Percentiles rank a stretch among this genome's conserved stretches.
Evolutionary conservation across 768 basidiomycete genomes (phyloP).

Genomic region (Postia placenta): DNA sequence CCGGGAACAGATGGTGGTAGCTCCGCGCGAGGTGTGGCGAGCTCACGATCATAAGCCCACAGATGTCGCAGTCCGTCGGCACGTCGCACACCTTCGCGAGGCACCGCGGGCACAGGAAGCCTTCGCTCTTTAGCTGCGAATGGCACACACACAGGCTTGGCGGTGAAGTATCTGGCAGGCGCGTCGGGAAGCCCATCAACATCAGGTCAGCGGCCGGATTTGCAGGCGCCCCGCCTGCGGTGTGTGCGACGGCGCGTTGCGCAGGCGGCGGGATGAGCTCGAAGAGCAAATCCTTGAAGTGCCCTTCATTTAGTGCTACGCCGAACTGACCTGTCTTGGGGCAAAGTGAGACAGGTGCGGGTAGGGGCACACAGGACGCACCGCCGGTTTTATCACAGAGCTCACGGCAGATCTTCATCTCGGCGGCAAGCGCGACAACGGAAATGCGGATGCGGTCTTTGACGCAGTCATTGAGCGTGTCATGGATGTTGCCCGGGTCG

Average conservation of each 20-base stretch:
- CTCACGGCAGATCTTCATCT: conserved; percentile 96
- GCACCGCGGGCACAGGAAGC: conserved; percentile 94
- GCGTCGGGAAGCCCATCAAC: conserved; percentile 99
- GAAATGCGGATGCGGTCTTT: conserved; percentile 85
- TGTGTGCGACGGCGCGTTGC: conserved; percentile 50
- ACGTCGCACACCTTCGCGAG: conserved; percentile 93
- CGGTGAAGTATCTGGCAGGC: conserved; percentile 77
- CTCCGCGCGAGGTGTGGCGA: conserved; percentile 96
- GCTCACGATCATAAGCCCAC: conserved; percentile 96
- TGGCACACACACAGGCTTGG: conserved; percentile 92
- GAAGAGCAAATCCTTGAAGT: conserved; percentile 93
- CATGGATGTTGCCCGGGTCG: conserved; percentile 95
- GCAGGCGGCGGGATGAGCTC: conserved; percentile 95
- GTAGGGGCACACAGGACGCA: conserved; percentile 27
- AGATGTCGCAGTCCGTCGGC: conserved; percentile 96
- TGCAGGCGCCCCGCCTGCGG: conserved; percentile 36
- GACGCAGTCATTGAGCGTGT: conserved; percentile 83
- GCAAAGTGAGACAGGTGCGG: background rate
- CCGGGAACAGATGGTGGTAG: conserved; percentile 94
- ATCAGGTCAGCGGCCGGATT: conserved; percentile 85
- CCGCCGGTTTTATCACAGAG: conserved; percentile 91
- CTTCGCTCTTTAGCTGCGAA: conserved; percentile 84
- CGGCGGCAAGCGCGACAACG: conserved; percentile 91
- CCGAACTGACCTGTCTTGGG: conserved; percentile 67
- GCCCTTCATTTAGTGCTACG: conserved; percentile 97